A percentile compares a stretch with the other conserved stretches of the same genome.
These are phyloP conservation scores for Cubamyces lactineus DNA, from an alignment of 768 basidiomycete genomes.

Conservation along the genomic window DNA sequence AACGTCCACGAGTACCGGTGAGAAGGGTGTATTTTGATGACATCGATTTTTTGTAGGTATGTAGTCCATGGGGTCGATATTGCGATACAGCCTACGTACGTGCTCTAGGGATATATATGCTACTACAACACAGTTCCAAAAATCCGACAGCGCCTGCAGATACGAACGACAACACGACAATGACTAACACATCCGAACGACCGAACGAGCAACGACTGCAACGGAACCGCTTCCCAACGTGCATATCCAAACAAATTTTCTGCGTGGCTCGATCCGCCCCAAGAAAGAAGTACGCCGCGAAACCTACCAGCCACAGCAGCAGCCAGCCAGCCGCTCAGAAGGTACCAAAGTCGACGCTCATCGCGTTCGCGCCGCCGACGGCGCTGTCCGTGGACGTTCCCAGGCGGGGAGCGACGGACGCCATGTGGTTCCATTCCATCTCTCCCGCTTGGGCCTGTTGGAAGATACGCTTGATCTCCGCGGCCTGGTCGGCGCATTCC, in stretches of 20 bases:
- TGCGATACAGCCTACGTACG: constrained; percentile 13
- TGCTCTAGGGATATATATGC: constrained; percentile 23
- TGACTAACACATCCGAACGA: not conserved
- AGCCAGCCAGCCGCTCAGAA: not conserved
- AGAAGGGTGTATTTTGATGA: too few species aligned
- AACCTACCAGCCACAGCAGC: too few species aligned
- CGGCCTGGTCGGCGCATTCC: constrained; percentile 79
- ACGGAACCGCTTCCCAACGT: not conserved
- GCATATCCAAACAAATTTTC: not conserved
- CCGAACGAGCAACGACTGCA: not conserved
- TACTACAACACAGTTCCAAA: constrained; percentile 21
- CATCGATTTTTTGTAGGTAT: not conserved
- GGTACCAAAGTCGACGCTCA: constrained; percentile 25
- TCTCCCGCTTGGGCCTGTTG: constrained; percentile 45
- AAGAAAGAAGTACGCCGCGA: too few species aligned
- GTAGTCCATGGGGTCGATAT: not conserved
- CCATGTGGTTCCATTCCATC: constrained; percentile 46
- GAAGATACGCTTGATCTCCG: constrained; percentile 59
- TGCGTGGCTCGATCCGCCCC: not conserved
- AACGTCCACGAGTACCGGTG: too few species aligned
- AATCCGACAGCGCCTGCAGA: constrained; percentile 15
- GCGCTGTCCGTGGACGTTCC: not conserved
- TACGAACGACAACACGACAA: constrained; percentile 11
- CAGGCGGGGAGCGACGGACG: constrained; percentile 35
- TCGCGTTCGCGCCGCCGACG: constrained; percentile 13